Conservation (phyloP, 176 grass and related monocot genomes). For the Oryza rufipogon region DNA sequence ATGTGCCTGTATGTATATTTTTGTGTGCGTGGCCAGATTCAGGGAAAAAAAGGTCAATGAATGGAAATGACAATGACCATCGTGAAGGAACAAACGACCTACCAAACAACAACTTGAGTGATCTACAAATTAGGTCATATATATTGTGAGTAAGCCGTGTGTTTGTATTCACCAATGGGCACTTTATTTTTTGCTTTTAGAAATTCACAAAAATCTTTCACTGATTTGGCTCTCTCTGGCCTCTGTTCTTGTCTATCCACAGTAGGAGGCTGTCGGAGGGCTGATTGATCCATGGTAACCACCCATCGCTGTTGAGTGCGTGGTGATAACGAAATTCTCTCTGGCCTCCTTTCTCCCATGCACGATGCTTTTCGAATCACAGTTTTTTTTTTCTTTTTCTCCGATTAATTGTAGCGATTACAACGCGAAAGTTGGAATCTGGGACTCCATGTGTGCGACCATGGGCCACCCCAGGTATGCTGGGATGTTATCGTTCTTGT, state of each 20-base stretch:
- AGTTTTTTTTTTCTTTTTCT: not conserved
- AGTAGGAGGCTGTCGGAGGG: conserved; percentile 9
- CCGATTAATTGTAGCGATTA: not conserved
- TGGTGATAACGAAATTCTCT: not conserved
- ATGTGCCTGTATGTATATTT: not conserved
- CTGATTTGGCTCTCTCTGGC: not conserved
- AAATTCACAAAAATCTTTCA: not conserved
- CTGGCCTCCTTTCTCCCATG: not conserved
- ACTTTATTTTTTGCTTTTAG: not conserved
- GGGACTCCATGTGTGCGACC: not conserved
- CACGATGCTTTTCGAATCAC: not conserved
- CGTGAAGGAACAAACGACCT: conserved; percentile 43
- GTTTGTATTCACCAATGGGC: not conserved
- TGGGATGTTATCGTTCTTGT: not conserved
- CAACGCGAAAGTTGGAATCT: not conserved
- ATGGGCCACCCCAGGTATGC: conserved; percentile 3
- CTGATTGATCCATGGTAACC: conserved; percentile 34
- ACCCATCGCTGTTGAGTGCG: not conserved
- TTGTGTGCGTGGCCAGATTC: not conserved
- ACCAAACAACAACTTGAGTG: not conserved
- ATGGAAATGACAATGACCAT: conserved; percentile 12
- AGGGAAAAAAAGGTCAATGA: not conserved
- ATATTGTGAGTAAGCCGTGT: not conserved
- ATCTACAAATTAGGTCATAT: not conserved
- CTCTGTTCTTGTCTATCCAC: not conserved